A percentile compares a stretch with the other conserved stretches of the same genome.
Conservation (phyloP, 208 protist genomes). For the Phytomonas sp. region DNA sequence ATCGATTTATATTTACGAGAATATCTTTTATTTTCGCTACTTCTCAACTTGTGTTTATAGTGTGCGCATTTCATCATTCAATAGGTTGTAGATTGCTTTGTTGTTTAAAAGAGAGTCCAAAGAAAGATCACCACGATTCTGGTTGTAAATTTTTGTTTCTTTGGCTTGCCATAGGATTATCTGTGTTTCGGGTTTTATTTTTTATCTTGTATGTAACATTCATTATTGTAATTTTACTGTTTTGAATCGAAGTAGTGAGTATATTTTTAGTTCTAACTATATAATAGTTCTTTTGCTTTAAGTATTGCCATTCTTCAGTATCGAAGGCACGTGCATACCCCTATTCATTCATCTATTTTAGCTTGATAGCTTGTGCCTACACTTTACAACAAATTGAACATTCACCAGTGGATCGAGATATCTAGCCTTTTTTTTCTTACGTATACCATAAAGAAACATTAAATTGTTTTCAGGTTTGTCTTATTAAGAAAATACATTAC, state of each 20-base stretch:
- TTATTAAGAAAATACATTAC: neutral
- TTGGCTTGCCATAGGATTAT: neutral
- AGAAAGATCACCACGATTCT: constrained; percentile 1
- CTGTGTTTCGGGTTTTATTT: constrained; percentile 11
- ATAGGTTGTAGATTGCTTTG: constrained; percentile 5
- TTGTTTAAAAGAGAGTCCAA: constrained; percentile 1
- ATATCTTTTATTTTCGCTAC: neutral
- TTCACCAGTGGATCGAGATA: neutral
- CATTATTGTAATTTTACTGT: neutral
- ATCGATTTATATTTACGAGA: constrained; percentile 2
- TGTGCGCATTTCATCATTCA: neutral
- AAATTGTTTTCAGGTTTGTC: neutral
- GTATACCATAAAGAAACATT: neutral
- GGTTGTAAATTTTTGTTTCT: constrained; percentile 4
- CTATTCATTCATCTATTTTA: neutral
- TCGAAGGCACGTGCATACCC: neutral
- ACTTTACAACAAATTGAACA: neutral
- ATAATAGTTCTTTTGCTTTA: constrained; percentile 4
- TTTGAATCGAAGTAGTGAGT: neutral
- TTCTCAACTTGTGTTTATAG: neutral
- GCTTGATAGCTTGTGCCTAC: neutral
- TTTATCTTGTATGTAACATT: constrained; percentile 7
- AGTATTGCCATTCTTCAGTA: neutral
- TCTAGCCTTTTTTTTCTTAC: neutral
- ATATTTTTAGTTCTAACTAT: constrained; percentile 2